Percentiles rank a stretch among this genome's conserved stretches.
Conservation (phyloP, 441 rosid species). For the Bocquillonia castaneifolia region DNA sequence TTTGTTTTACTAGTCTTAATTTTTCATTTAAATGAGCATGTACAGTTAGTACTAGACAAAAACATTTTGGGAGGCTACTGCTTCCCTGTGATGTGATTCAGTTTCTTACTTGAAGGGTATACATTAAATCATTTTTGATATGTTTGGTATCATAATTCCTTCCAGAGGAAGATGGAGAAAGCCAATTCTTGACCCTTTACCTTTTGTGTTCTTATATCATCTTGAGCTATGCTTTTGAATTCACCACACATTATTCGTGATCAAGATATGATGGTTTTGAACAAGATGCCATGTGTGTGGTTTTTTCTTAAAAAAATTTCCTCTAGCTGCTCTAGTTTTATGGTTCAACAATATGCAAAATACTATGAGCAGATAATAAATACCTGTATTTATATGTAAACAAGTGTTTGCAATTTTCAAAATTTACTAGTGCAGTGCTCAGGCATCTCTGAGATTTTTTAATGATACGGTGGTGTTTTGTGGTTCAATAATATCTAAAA, state of each 20-base stretch:
- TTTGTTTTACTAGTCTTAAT: conserved; percentile 8
- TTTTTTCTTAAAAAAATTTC: neutral
- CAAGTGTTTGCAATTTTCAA: neutral
- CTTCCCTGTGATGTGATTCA: neutral
- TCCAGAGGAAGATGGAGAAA: neutral
- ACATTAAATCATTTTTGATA: neutral
- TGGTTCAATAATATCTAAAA: neutral
- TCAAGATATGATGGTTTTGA: neutral
- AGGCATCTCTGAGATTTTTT: neutral
- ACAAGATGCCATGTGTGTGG: neutral
- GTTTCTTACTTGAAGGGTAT: neutral
- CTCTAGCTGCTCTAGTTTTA: neutral
- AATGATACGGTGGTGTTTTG: no score
- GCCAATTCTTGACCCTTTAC: neutral
- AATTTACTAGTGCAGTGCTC: neutral
- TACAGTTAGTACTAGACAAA: neutral
- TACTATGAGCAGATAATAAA: neutral
- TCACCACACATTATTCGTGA: neutral
- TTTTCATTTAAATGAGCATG: neutral
- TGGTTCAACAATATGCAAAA: neutral
- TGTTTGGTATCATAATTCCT: neutral
- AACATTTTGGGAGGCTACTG: neutral
- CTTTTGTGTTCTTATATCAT: neutral
- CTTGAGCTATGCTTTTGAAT: neutral
- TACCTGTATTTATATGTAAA: neutral